Conservation (phyloP, 768 basidiomycete genomes). For the Suillus americanus region DNA sequence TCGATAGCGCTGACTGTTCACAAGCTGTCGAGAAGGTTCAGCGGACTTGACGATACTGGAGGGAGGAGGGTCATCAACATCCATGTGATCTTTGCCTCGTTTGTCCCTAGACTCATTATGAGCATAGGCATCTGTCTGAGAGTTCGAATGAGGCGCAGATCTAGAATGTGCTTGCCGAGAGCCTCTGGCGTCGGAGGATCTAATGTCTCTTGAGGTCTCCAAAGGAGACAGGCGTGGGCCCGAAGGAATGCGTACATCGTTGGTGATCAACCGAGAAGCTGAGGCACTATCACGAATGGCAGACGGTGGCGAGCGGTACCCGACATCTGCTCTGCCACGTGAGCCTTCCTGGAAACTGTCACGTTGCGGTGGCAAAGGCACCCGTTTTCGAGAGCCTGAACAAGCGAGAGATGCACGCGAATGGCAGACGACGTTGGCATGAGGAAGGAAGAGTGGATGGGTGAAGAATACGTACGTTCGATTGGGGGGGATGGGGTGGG, state of each 20-base stretch:
- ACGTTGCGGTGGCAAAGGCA: conserved; percentile 38
- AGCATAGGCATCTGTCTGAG: conserved; percentile 13
- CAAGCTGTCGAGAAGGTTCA: conserved; percentile 20
- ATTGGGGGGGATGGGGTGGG: conserved; percentile 25
- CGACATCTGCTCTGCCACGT: conserved; percentile 7
- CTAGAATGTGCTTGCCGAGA: conserved; percentile 10
- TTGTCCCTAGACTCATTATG: conserved; percentile 19
- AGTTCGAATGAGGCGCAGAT: background rate
- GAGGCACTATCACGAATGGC: conserved; percentile 10
- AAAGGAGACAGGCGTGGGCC: conserved; percentile 9
- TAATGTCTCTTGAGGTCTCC: conserved; percentile 1
- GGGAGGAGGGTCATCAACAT: conserved; percentile 25
- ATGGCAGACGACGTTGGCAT: conserved; percentile 28
- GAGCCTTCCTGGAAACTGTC: conserved; percentile 27
- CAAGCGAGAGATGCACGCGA: conserved; percentile 18
- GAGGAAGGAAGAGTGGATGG: conserved; percentile 29
- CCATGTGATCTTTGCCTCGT: conserved; percentile 24
- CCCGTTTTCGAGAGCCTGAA: conserved; percentile 33
- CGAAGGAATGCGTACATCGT: conserved; percentile 5
- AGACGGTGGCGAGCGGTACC: conserved; percentile 3
- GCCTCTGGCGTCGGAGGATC: background rate
- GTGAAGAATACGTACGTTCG: conserved; percentile 38
- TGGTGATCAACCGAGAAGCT: conserved; percentile 3
- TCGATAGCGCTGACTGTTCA: conserved; percentile 14
- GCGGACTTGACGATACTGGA: conserved; percentile 14